Conservation (phyloP, 164 flowering plant genomes). For the Aristolochia fimbriata region DNA sequence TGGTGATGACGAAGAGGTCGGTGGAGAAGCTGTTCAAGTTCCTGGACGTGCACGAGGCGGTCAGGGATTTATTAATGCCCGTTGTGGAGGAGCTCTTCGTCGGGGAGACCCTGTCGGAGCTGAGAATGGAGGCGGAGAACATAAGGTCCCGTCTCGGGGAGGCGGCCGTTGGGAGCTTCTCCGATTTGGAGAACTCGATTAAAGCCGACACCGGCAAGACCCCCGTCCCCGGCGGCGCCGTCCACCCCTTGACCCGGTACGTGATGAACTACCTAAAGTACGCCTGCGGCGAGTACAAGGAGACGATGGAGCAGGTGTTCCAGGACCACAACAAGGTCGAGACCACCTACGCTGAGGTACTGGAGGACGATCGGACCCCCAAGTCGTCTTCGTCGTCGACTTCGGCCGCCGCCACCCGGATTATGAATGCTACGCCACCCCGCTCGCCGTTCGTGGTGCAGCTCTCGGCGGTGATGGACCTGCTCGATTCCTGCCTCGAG, state of each 20-base stretch:
- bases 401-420: too few species aligned
- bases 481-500: constrained; percentile 50
- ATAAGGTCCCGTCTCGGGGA: constrained; percentile 43
- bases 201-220: constrained; percentile 42
- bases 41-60: constrained; percentile 64
- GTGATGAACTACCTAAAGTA: constrained; percentile 65
- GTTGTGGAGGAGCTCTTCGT: constrained; percentile 15
- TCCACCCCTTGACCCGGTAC: constrained; percentile 85
- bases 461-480: constrained; percentile 44
- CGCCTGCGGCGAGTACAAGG: constrained; percentile 56
- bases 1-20: constrained; percentile 48
- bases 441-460: constrained; percentile 40
- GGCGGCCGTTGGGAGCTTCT: constrained; percentile 45
- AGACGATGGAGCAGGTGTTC: constrained; percentile 58
- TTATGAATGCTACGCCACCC: background rate
- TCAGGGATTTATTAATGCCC: constrained; percentile 31
- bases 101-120: constrained; percentile 23
- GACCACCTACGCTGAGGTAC: too few species aligned
- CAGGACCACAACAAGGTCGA: constrained; percentile 16
- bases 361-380: too few species aligned
- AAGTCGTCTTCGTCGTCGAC: too few species aligned
- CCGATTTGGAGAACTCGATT: constrained; percentile 68
- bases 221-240: constrained; percentile 81
- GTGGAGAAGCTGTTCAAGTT: constrained; percentile 70
- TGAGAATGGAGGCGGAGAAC: constrained; percentile 25